Percentiles rank a stretch among this genome's conserved stretches.
Conservation (phyloP, 345 rosid species). For the Raphanus raphanistrum region DNA sequence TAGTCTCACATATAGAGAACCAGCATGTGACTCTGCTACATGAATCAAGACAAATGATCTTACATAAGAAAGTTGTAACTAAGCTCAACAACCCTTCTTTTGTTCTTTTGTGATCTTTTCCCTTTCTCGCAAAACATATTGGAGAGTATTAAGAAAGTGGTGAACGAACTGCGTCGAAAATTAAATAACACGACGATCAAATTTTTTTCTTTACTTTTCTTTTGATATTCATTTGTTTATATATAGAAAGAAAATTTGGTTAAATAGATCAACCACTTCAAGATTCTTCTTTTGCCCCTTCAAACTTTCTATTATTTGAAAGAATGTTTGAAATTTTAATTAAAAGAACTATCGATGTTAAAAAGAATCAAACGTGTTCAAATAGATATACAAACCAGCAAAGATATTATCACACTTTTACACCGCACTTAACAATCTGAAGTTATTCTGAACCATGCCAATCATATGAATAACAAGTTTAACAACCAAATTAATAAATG, state of each 20-base stretch:
- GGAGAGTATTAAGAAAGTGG: constrained; percentile 9
- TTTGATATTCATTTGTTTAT: not conserved
- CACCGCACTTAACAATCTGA: not conserved
- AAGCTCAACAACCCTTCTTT: constrained; percentile 26
- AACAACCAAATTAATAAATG: not conserved
- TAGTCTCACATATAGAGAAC: not conserved
- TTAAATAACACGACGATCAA: constrained; percentile 14
- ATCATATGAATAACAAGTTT: not conserved
- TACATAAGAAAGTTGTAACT: constrained; percentile 29
- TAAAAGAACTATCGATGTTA: not conserved
- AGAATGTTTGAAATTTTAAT: not conserved
- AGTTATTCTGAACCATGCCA: not conserved
- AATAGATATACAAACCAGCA: not conserved
- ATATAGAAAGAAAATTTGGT: not conserved
- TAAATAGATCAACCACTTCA: constrained; percentile 32
- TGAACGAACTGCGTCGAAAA: constrained; percentile 4
- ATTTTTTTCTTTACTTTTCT: constrained; percentile 7
- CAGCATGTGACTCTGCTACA: constrained; percentile 18
- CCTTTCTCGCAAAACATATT: not conserved
- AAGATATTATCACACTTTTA: constrained; percentile 7
- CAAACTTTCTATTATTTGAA: not conserved
- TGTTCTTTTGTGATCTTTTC: not conserved
- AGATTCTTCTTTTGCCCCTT: constrained; percentile 3
- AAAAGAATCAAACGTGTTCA: constrained; percentile 15
- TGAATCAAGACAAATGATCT: not conserved